phyloP scores from a whole-genome alignment of 257 asterid genomes.

The Agastache rugosa region DNA sequence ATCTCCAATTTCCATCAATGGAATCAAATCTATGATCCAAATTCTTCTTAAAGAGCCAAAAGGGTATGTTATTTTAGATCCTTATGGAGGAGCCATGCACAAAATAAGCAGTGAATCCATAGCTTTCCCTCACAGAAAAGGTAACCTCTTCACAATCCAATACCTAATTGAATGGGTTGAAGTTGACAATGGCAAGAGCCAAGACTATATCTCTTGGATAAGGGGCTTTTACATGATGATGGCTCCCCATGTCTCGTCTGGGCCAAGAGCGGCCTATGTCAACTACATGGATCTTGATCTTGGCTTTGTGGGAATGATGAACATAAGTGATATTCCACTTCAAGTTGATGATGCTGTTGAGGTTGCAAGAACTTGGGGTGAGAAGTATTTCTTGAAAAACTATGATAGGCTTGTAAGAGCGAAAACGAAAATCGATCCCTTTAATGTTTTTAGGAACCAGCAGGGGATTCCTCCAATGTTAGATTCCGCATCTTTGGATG shows the following conservation, averaged over 20 bases:
- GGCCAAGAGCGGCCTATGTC: constrained; percentile 75
- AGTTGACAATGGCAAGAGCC: constrained; percentile 36
- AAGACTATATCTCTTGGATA: constrained; percentile 58
- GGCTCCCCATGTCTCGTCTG: constrained; percentile 56
- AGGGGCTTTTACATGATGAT: constrained; percentile 58
- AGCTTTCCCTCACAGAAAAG: constrained; percentile 78
- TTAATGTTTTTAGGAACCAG: constrained; percentile 60
- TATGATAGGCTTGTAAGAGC: constrained; percentile 71
- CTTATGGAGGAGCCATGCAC: constrained; percentile 76
- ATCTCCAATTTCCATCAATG: constrained; percentile 44
- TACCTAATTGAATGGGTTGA: constrained; percentile 66
- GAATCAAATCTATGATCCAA: constrained; percentile 37
- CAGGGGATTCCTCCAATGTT: constrained; percentile 74
- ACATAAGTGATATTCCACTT: background rate
- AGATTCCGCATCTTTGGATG: background rate
- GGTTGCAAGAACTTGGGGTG: constrained; percentile 72
- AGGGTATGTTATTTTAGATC: constrained; percentile 73
- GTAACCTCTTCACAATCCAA: constrained; percentile 68
- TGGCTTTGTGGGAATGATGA: constrained; percentile 49
- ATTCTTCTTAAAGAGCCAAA: constrained; percentile 59
- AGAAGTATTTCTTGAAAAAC: constrained; percentile 69
- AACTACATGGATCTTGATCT: constrained; percentile 80
- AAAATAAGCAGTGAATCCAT: constrained; percentile 54
- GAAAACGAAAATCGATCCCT: constrained; percentile 65
- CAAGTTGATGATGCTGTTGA: constrained; percentile 47